Base-by-base conservation (phyloP, 164 flowering plant genomes). In the Nelumbo lutea region DNA sequence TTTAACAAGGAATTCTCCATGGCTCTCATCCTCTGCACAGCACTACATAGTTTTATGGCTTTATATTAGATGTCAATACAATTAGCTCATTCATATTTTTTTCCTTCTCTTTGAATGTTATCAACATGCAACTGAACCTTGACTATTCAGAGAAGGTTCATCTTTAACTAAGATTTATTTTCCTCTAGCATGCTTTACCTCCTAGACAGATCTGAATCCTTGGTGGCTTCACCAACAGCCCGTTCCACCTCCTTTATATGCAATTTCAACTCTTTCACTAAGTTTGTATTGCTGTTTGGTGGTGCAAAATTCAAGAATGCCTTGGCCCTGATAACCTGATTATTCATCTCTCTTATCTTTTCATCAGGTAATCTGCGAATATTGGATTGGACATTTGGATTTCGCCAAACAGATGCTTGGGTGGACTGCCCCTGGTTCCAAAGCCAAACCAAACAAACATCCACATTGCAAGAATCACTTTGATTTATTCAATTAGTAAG, bases 251-350 rank as follows among this genome's bases (percentile, higher is more conserved):
- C 95, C 78, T 81, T 93, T 27, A 88, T 85, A 56, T 91, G 82
- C 72, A 76, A 65, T 76, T 68, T 90, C 81, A 96, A 76, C 82
- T 96, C 98, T 71, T 83, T 91, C 47, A 87, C 86, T 27, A 93
- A 65, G 77, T 86, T 91, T 53, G 98, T 77, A 71, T 85, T 87
- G 75, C 86, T 84, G 52, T 70, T 76, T 70, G 91, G 80, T 5
- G 89, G 86, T 51, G 89, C 79, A 78, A 87, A 85, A 71, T 55
- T 82, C 79, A 96, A 77, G 80, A 84, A 96, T 56, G 84, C 87
- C 83, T 76, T 88, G 67, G 98, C 98, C 81, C 91, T 80, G 59
- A 92, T 74, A 48, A 96, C 48, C 73, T 93, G 95, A 81, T 96
- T 95, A 81, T 81, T 88, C 78, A 93, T 88, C 79, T 82, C 82